Evolutionary conservation across 305 asterid species (phyloP).

Genomic region (Fraxinus sp.): DNA sequence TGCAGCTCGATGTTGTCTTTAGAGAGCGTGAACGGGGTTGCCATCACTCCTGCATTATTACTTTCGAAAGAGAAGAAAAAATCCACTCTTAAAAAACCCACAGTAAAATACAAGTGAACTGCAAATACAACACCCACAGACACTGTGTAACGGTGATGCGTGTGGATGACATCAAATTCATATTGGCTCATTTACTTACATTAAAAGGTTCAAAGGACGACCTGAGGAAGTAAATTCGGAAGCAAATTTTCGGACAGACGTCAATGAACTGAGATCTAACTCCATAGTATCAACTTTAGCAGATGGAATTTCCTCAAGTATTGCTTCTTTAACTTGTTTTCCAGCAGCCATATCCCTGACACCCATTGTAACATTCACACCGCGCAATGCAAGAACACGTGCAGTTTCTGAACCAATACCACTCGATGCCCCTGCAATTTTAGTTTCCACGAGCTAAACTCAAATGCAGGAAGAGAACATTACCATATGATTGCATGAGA

Average conservation of each 20-base stretch:
- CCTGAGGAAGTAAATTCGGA: slow-evolving; percentile 57
- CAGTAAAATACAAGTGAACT: neutral
- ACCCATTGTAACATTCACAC: slow-evolving; percentile 74
- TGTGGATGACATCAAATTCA: neutral
- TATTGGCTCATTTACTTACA: slow-evolving; percentile 43
- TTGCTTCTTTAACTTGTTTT: slow-evolving; percentile 45
- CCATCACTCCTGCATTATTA: slow-evolving; percentile 83
- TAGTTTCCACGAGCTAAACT: slow-evolving; percentile 11
- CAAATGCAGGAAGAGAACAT: neutral
- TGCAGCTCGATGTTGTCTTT: slow-evolving; percentile 76
- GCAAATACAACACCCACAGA: neutral
- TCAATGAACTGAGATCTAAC: slow-evolving; percentile 72
- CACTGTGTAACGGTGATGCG: neutral
- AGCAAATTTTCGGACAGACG: slow-evolving; percentile 69
- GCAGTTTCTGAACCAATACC: slow-evolving; percentile 86
- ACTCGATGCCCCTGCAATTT: slow-evolving; percentile 72
- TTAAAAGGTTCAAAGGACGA: slow-evolving; percentile 62
- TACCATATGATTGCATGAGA: neutral
- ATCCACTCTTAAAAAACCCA: neutral
- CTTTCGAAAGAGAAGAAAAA: slow-evolving; percentile 38
- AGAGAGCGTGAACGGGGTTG: slow-evolving; percentile 63
- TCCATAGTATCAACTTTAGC: slow-evolving; percentile 74
- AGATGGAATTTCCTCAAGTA: slow-evolving; percentile 51
- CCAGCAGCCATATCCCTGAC: slow-evolving; percentile 60
- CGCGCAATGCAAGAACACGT: slow-evolving; percentile 83